Conservation (phyloP, 441 rosid genomes). For the Gossypium aridum region DNA sequence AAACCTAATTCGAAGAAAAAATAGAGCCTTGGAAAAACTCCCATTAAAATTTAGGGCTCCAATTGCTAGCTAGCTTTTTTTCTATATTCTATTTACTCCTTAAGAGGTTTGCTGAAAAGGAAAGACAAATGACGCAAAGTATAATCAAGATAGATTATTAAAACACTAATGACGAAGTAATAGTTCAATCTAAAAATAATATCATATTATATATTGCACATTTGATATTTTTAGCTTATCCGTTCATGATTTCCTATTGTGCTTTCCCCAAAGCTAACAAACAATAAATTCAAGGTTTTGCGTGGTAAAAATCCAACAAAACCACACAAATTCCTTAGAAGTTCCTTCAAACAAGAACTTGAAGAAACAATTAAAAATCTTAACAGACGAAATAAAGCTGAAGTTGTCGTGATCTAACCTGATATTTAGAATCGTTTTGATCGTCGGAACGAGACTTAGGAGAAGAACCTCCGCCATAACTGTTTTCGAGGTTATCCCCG, state of each 20-base stretch:
- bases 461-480: conserved; percentile 42
- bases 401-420: background rate
- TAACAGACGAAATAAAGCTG: background rate
- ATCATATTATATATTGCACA: background rate
- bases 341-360: background rate
- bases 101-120: background rate
- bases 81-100: background rate
- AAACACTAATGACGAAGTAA: background rate
- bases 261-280: background rate
- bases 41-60: background rate
- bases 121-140: background rate
- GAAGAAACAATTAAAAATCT: background rate
- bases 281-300: background rate
- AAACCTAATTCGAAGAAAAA: background rate
- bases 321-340: background rate
- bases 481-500: conserved; percentile 49
- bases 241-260: background rate
- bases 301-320: background rate
- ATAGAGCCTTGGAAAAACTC: background rate
- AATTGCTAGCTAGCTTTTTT: background rate
- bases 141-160: background rate
- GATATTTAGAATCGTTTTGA: conserved; percentile 40
- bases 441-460: conserved; percentile 49
- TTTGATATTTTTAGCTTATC: background rate
- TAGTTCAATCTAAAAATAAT: background rate